Evolutionary conservation across 768 basidiomycete species (phyloP).

Genomic region (Auriscalpium orientale): DNA sequence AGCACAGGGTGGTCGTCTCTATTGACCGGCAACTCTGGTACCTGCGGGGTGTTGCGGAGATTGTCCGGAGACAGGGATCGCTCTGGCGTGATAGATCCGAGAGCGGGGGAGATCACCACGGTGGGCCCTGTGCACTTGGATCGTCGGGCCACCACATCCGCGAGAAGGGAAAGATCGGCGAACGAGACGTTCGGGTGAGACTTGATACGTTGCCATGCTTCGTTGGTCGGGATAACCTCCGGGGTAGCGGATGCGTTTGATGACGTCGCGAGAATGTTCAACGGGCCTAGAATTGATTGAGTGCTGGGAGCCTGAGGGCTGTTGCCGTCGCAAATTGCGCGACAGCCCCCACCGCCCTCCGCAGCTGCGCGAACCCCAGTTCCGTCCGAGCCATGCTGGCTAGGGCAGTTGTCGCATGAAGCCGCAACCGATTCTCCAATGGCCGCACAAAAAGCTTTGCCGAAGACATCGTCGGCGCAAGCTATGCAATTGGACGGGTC

Average conservation of each 20-base stretch:
- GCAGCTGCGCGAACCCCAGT: slow-evolving; percentile 5
- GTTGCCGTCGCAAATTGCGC: not conserved
- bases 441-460: slow-evolving; percentile 80
- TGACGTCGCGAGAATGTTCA: slow-evolving; percentile 8
- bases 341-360: slow-evolving; percentile 24
- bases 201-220: slow-evolving; percentile 80
- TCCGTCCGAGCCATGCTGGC: slow-evolving; percentile 21
- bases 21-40: slow-evolving; percentile 2
- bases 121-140: slow-evolving; percentile 71
- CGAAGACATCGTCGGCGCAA: slow-evolving; percentile 80
- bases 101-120: slow-evolving; percentile 50
- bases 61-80: slow-evolving; percentile 29
- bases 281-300: slow-evolving; percentile 7
- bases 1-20: slow-evolving; percentile 33
- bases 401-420: slow-evolving; percentile 53
- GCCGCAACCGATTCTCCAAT: slow-evolving; percentile 54
- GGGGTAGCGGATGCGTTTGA: slow-evolving; percentile 17
- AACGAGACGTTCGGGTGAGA: slow-evolving; percentile 85
- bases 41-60: slow-evolving; percentile 1
- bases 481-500: slow-evolving; percentile 83
- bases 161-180: slow-evolving; percentile 74
- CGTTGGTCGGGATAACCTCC: slow-evolving; percentile 69
- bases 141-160: slow-evolving; percentile 81
- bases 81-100: slow-evolving; percentile 43
- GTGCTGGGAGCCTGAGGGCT: slow-evolving; percentile 28